These are phyloP conservation scores for Dissoconium aciculare DNA, from an alignment of 2,329 filamentous ascomycete genomes.

Conservation along the genomic window DNA sequence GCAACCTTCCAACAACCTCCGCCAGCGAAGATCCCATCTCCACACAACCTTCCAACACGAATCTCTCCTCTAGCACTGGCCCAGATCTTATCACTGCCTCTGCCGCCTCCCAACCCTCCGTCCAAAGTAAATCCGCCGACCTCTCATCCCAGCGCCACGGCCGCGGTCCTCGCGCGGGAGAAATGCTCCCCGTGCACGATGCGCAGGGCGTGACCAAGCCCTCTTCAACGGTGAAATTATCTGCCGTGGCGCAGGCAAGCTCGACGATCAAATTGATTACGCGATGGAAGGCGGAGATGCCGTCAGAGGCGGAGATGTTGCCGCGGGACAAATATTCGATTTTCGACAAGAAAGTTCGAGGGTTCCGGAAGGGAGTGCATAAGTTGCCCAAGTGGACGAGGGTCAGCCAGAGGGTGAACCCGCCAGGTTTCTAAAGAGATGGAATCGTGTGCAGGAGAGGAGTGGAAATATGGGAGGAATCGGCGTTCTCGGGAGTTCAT, in stretches of 20 bases:
- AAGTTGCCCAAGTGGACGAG: conserved; percentile 71
- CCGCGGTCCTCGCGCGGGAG: conserved; percentile 1
- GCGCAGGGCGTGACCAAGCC: conserved; percentile 1
- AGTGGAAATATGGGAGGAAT: too few relatives aligned
- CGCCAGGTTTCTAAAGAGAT: conserved; percentile 62
- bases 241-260: conserved; percentile 18
- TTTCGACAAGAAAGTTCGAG: conserved; percentile 91
- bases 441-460: too few relatives aligned
- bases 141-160: neutral
- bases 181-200: conserved; percentile 10
- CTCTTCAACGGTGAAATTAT: neutral
- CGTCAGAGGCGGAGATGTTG: conserved; percentile 86
- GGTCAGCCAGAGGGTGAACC: conserved; percentile 85
- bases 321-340: conserved; percentile 95
- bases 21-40: neutral
- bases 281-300: conserved; percentile 90
- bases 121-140: conserved; percentile 7
- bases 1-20: conserved; percentile 5
- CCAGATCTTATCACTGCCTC: conserved; percentile 5
- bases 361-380: conserved; percentile 92
- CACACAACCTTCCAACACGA: conserved; percentile 2
- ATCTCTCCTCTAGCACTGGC: conserved; percentile 3
- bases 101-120: conserved; percentile 10
- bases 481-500: too few relatives aligned
- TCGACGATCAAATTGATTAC: conserved; percentile 44